Evolutionary conservation across 2,329 filamentous ascomycete genomes (phyloP).

Genomic region (Monosporascus sp.): DNA sequence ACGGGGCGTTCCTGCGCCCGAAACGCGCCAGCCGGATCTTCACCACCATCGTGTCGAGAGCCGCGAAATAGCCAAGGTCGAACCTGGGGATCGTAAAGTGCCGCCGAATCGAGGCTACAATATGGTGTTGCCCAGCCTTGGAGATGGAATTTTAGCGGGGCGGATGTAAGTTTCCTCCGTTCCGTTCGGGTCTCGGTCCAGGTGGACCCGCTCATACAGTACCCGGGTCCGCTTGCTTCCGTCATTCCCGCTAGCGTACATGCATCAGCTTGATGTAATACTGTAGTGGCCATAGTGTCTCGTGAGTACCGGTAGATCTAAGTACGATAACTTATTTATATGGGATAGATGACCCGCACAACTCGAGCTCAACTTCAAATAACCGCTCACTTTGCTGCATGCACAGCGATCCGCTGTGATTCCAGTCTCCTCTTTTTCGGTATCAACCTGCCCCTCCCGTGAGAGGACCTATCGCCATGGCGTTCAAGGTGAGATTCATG

Average conservation of each 20-base stretch:
- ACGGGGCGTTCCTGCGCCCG: slow-evolving; percentile 77
- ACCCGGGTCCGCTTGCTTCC: slow-evolving; percentile 12
- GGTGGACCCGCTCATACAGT: background rate
- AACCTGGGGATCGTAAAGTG: background rate
- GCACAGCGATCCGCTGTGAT: background rate
- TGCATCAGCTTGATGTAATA: background rate
- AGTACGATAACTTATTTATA: slow-evolving; percentile 17
- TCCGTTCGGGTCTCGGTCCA: slow-evolving; percentile 10
- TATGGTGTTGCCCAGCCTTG: background rate
- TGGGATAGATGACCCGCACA: slow-evolving; percentile 1
- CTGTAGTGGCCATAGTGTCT: slow-evolving; percentile 10
- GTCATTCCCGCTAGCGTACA: slow-evolving; percentile 2
- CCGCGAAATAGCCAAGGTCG: background rate
- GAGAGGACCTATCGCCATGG: slow-evolving; percentile 9
- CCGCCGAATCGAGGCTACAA: too few species aligned
- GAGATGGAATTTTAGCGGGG: slow-evolving; percentile 24
- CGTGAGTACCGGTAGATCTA: slow-evolving; percentile 6
- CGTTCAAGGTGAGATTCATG: slow-evolving; percentile 17
- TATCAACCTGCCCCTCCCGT: background rate
- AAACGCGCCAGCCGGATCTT: slow-evolving; percentile 92
- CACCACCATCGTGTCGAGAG: slow-evolving; percentile 64
- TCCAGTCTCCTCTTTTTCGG: background rate
- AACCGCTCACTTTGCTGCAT: background rate
- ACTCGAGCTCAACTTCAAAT: background rate
- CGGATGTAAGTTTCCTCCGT: slow-evolving; percentile 32